Conservation (phyloP, 495 filamentous ascomycete species). For the Haplographium delicatum region DNA sequence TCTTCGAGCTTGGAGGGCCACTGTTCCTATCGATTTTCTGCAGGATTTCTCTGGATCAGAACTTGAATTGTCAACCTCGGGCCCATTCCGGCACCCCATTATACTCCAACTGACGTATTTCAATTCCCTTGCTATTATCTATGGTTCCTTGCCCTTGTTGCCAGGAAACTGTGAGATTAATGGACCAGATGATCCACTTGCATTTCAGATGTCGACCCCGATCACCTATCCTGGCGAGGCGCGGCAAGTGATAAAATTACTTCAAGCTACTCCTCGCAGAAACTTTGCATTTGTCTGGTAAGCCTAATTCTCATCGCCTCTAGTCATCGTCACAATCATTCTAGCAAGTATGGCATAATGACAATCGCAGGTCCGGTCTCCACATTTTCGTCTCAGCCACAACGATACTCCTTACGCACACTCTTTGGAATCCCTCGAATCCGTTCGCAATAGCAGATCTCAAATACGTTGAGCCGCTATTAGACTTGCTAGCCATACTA, state of each 20-base stretch:
- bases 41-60: not conserved
- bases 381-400: constrained; percentile 95
- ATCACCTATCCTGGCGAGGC: constrained; percentile 84
- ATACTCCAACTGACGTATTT: constrained; percentile 1
- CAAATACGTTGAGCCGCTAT: constrained; percentile 14
- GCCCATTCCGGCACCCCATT: not conserved
- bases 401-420: constrained; percentile 90
- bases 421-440: constrained; percentile 88
- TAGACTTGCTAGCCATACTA: constrained; percentile 5
- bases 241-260: constrained; percentile 80
- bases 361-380: constrained; percentile 67
- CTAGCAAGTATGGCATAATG: constrained; percentile 14
- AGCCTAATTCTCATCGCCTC: too few relatives aligned
- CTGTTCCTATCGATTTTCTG: constrained; percentile 58
- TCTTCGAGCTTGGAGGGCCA: constrained; percentile 92
- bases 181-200: not conserved
- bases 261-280: constrained; percentile 88
- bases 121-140: not conserved
- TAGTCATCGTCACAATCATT: constrained; percentile 28
- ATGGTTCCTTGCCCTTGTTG: not conserved
- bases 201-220: constrained; percentile 73
- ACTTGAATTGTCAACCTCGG: not conserved
- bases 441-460: constrained; percentile 71
- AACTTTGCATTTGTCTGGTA: constrained; percentile 94
- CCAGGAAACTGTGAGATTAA: not conserved